Conservation (phyloP, 495 filamentous ascomycete genomes). For the Aspergillus baeticus region DNA sequence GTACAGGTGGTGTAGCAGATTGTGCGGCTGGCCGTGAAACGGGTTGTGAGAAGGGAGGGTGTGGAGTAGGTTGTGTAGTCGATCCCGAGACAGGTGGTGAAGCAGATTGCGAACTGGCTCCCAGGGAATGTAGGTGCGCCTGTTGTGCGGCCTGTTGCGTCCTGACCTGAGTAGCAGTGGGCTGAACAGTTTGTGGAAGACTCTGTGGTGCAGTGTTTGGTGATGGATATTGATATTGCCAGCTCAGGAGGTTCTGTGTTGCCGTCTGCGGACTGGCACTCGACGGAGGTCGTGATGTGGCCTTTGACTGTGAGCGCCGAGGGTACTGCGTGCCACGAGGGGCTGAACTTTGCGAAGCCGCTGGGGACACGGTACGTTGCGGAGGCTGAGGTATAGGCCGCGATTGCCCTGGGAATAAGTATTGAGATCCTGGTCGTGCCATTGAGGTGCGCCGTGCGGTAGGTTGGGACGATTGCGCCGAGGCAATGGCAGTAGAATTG, state of each 20-base stretch:
- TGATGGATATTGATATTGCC: background rate
- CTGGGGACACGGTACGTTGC: background rate
- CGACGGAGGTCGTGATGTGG: background rate
- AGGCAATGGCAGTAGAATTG: background rate
- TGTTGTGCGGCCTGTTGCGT: background rate
- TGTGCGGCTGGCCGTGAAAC: background rate
- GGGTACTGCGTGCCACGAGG: background rate
- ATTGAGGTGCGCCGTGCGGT: background rate
- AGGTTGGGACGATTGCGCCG: background rate
- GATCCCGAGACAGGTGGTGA: background rate
- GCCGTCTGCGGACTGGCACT: background rate
- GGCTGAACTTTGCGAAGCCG: background rate
- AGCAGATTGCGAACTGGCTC: background rate
- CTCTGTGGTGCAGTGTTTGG: background rate
- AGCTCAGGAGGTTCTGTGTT: background rate
- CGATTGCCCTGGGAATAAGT: background rate
- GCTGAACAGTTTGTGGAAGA: background rate
- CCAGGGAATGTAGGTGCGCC: no score
- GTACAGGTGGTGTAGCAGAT: background rate
- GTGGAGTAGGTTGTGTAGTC: background rate
- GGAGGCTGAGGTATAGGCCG: background rate
- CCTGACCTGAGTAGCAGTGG: background rate
- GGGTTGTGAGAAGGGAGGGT: background rate
- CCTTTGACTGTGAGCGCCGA: background rate
- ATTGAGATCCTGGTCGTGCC: background rate